These are phyloP conservation scores for Solanum dulcamara DNA, from an alignment of 257 asterid species.

Conservation along the genomic window DNA sequence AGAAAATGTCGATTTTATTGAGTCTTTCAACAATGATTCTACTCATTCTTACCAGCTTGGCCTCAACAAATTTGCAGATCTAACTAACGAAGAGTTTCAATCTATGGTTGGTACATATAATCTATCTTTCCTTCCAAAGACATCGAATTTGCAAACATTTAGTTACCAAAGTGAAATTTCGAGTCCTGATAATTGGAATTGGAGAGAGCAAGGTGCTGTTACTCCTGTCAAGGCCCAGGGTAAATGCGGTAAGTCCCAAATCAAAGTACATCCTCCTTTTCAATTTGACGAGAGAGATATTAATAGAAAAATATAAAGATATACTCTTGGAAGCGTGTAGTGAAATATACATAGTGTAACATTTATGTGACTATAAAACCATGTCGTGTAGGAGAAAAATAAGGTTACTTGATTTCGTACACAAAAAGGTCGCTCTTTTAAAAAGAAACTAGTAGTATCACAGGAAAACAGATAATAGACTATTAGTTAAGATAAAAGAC, in stretches of 20 bases:
- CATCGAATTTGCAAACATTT: slow-evolving; percentile 8
- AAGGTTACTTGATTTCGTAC: too few species aligned
- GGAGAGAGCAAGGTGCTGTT: slow-evolving; percentile 34
- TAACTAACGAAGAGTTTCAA: slow-evolving; percentile 18
- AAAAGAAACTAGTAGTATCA: too few species aligned
- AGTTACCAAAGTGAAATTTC: slow-evolving; percentile 16
- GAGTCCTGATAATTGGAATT: slow-evolving; percentile 17
- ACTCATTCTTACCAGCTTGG: slow-evolving; percentile 21
- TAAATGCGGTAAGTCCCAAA: slow-evolving; percentile 9
- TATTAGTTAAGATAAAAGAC: neutral
- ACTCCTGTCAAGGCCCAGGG: slow-evolving; percentile 16
- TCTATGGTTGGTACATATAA: slow-evolving; percentile 19
- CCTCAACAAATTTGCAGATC: slow-evolving; percentile 28
- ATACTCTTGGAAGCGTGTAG: neutral
- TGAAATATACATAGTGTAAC: neutral
- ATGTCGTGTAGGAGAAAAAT: neutral
- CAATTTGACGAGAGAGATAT: neutral
- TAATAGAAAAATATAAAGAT: neutral
- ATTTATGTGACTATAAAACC: neutral
- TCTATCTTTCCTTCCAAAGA: neutral
- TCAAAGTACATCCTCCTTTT: neutral
- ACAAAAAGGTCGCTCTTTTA: too few species aligned
- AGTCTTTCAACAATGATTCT: slow-evolving; percentile 8
- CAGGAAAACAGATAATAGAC: too few species aligned
- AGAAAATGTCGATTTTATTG: slow-evolving; percentile 23